phyloP scores from a whole-genome alignment of 1,284 basidiomycete species.

The Pterulicium gracile region DNA sequence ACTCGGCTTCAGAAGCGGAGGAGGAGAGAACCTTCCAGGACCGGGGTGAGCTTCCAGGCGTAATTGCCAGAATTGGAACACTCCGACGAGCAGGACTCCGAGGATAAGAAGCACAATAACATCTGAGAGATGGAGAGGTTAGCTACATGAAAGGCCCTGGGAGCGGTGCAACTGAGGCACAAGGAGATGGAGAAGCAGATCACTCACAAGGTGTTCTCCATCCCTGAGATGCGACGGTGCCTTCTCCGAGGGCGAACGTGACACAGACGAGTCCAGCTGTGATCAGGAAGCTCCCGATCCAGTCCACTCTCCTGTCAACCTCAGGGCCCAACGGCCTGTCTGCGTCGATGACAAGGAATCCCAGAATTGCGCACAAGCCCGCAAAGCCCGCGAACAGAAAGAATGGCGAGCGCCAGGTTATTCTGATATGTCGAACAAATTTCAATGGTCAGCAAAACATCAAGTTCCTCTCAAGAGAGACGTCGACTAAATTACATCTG shows the following conservation, averaged over 20 bases:
- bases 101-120: constrained; percentile 55
- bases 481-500: constrained; percentile 67
- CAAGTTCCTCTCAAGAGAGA: constrained; percentile 32
- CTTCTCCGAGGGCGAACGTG: constrained; percentile 73
- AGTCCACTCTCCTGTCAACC: constrained; percentile 62
- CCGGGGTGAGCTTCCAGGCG: constrained; percentile 34
- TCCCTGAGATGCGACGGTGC: constrained; percentile 53
- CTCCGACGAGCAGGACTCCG: constrained; percentile 43
- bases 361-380: constrained; percentile 37
- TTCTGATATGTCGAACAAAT: constrained; percentile 10
- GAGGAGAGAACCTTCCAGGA: constrained; percentile 30
- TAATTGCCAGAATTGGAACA: constrained; percentile 63
- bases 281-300: constrained; percentile 69
- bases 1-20: constrained; percentile 61
- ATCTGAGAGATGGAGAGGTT: constrained; percentile 21
- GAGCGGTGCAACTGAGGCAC: too few relatives aligned
- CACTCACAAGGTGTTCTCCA: constrained; percentile 69
- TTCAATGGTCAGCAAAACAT: constrained; percentile 3
- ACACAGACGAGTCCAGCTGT: constrained; percentile 71
- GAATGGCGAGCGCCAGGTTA: constrained; percentile 32
- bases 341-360: constrained; percentile 47
- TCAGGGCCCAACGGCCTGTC: constrained; percentile 47
- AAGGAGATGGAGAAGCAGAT: constrained; percentile 2
- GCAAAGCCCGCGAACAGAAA: constrained; percentile 14
- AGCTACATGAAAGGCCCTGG: background rate